phyloP scores from a whole-genome alignment of 2,329 filamentous ascomycete species.

The Exophiala sp. region DNA sequence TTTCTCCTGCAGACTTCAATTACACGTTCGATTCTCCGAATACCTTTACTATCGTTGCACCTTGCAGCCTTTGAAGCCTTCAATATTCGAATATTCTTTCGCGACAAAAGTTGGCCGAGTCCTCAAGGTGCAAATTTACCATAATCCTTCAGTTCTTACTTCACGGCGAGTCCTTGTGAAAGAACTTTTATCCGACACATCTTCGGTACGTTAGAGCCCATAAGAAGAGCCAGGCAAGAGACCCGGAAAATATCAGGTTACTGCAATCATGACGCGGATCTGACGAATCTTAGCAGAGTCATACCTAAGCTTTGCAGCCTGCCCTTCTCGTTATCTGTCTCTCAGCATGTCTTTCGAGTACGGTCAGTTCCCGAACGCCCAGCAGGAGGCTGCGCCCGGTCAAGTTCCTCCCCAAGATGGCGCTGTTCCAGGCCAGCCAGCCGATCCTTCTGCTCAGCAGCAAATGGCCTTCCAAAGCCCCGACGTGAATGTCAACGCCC shows the following conservation, averaged over 20 bases:
- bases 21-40: slow-evolving; percentile 21
- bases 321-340: slow-evolving; percentile 13
- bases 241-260: not conserved
- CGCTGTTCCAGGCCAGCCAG: slow-evolving; percentile 49
- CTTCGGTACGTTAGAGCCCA: slow-evolving; percentile 9
- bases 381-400: slow-evolving; percentile 49
- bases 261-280: not conserved
- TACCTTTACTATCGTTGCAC: slow-evolving; percentile 20
- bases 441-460: slow-evolving; percentile 40
- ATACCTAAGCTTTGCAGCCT: slow-evolving; percentile 10
- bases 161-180: slow-evolving; percentile 8
- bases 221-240: not conserved
- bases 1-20: slow-evolving; percentile 15
- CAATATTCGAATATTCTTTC: slow-evolving; percentile 23
- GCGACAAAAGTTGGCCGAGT: slow-evolving; percentile 22
- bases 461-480: slow-evolving; percentile 48
- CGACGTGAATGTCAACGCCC: slow-evolving; percentile 41
- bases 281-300: slow-evolving; percentile 16
- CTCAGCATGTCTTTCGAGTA: slow-evolving; percentile 61
- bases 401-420: slow-evolving; percentile 45
- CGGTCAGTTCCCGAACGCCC: slow-evolving; percentile 57
- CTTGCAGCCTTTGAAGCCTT: slow-evolving; percentile 18
- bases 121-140: slow-evolving; percentile 3
- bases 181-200: slow-evolving; percentile 6
- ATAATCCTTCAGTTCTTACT: slow-evolving; percentile 19